Percentiles rank a stretch among this genome's conserved stretches.
Conservation (phyloP, 495 filamentous ascomycete genomes). For the Podospora sp. region DNA sequence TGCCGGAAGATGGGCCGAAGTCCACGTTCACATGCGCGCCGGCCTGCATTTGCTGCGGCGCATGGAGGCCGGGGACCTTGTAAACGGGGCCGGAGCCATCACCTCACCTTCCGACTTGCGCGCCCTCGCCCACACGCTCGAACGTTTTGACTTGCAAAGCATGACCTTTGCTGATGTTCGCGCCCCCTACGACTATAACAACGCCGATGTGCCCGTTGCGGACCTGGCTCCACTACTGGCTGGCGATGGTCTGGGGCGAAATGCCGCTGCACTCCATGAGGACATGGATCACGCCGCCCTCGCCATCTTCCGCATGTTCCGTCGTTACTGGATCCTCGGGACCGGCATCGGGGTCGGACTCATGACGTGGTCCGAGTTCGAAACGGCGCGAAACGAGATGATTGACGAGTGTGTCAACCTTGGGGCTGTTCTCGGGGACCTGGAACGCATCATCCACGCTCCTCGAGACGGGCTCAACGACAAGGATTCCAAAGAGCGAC, state of each 20-base stretch:
- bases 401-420: background rate
- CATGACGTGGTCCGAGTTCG: background rate
- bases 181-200: constrained; percentile 18
- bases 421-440: background rate
- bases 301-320: constrained; percentile 11
- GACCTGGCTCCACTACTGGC: background rate
- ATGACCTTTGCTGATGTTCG: constrained; percentile 21
- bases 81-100: background rate
- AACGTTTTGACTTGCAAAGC: constrained; percentile 23
- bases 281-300: constrained; percentile 3
- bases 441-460: background rate
- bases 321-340: constrained; percentile 6
- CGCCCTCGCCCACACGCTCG: constrained; percentile 21
- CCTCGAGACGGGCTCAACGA: background rate
- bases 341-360: background rate
- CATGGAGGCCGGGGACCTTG: background rate
- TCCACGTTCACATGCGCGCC: constrained; percentile 22
- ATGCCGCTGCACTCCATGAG: too few species aligned
- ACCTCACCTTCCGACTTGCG: background rate
- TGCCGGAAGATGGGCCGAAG: constrained; percentile 22
- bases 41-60: constrained; percentile 18
- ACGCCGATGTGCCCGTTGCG: background rate
- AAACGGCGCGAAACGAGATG: background rate
- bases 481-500: background rate
- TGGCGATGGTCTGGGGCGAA: background rate